Evolutionary conservation across 129 eudicot species (phyloP).

Genomic region (Tagetes erecta): DNA sequence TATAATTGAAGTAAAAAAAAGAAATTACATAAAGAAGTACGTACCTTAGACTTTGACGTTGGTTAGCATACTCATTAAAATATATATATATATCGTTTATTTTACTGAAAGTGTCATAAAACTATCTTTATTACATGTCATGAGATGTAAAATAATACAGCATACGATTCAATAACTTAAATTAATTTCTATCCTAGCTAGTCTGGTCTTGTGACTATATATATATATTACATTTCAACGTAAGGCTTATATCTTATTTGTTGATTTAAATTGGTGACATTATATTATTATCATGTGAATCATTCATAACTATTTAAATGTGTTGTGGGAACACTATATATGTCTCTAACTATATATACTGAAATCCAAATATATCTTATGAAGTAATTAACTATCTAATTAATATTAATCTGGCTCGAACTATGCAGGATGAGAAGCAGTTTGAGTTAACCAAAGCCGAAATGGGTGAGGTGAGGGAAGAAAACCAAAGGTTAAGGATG

Average conservation of each 20-base stretch:
- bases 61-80: background rate
- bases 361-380: too few species aligned
- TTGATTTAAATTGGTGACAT: too few species aligned
- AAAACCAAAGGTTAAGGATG: slow-evolving; percentile 68
- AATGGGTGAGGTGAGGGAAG: slow-evolving; percentile 75
- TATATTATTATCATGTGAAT: too few species aligned
- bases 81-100: too few species aligned
- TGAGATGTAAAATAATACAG: too few species aligned
- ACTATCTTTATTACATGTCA: too few species aligned
- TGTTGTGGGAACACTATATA: background rate
- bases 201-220: background rate
- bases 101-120: too few species aligned
- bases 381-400: too few species aligned
- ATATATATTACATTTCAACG: background rate
- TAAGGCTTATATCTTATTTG: background rate
- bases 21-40: background rate
- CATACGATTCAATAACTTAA: too few species aligned
- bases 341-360: background rate
- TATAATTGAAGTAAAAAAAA: background rate
- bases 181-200: too few species aligned
- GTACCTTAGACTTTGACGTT: background rate
- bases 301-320: background rate
- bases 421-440: slow-evolving; percentile 49
- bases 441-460: slow-evolving; percentile 71
- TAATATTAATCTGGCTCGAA: background rate